phyloP scores from a whole-genome alignment of 2,329 filamentous ascomycete species.

The Fusarium nodosum region DNA sequence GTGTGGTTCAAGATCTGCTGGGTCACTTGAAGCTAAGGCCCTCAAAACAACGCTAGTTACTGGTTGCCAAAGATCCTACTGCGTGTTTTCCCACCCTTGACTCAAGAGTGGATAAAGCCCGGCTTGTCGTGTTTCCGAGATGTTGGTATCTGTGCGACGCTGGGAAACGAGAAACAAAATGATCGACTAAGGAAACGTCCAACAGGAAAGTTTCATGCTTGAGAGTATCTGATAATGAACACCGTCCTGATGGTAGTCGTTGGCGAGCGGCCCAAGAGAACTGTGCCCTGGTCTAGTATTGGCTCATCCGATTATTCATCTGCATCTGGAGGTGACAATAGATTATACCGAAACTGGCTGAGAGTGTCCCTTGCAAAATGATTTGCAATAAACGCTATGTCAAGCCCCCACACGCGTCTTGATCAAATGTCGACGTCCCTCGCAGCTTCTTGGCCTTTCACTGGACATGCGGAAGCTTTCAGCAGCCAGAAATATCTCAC shows the following conservation, averaged over 20 bases:
- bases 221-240: not conserved
- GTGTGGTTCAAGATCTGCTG: slow-evolving; percentile 41
- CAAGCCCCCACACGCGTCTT: slow-evolving; percentile 14
- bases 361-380: slow-evolving; percentile 1
- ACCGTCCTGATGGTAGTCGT: slow-evolving; percentile 2
- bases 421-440: slow-evolving; percentile 21
- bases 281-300: slow-evolving; percentile 13
- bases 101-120: slow-evolving; percentile 43
- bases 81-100: slow-evolving; percentile 33
- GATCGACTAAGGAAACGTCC: slow-evolving; percentile 2
- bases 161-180: slow-evolving; percentile 21
- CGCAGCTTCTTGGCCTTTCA: slow-evolving; percentile 3
- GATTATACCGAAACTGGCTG: slow-evolving; percentile 1
- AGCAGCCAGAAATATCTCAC: not conserved
- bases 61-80: slow-evolving; percentile 33
- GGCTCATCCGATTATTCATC: slow-evolving; percentile 33
- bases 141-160: slow-evolving; percentile 45
- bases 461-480: not conserved
- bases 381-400: slow-evolving; percentile 17
- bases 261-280: slow-evolving; percentile 8
- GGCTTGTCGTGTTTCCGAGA: slow-evolving; percentile 50
- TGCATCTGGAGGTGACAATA: slow-evolving; percentile 8
- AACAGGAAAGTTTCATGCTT: slow-evolving; percentile 15
- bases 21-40: slow-evolving; percentile 37
- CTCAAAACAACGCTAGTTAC: slow-evolving; percentile 42